Evolutionary conservation across 148 eudicot species (phyloP).

Genomic region (Chenopodium formosanum): DNA sequence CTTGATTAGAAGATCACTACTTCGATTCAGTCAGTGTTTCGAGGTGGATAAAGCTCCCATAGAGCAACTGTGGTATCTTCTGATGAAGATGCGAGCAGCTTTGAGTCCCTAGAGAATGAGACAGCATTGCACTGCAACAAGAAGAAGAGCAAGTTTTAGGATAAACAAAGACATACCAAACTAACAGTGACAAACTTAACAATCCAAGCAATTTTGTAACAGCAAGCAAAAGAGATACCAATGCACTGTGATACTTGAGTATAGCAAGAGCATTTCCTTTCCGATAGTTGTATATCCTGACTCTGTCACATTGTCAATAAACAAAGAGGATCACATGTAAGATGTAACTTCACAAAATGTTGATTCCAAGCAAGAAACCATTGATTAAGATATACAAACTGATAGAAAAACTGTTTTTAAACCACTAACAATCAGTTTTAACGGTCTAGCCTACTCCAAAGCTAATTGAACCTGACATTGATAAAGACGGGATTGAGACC

Average conservation of each 20-base stretch:
- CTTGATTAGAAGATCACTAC: not conserved
- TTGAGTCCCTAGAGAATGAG: conserved; percentile 60
- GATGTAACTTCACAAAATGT: not conserved
- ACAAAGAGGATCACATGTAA: not conserved
- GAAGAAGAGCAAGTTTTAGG: not conserved
- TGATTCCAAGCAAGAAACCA: conserved; percentile 5
- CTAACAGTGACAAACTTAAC: not conserved
- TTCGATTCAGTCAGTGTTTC: conserved; percentile 1
- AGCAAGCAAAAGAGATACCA: conserved; percentile 38
- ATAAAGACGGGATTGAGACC: not conserved
- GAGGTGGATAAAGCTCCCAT: conserved; percentile 80
- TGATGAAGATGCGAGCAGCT: conserved; percentile 67
- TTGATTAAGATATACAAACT: not conserved
- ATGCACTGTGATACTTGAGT: conserved; percentile 72
- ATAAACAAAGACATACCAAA: not conserved
- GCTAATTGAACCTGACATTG: not conserved
- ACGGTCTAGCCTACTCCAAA: not conserved
- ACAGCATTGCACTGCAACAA: conserved; percentile 74
- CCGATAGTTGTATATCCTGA: conserved; percentile 75
- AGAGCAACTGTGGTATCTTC: conserved; percentile 76
- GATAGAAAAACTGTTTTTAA: not conserved
- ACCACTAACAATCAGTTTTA: not conserved
- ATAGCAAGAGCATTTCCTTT: conserved; percentile 85
- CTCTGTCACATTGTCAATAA: conserved; percentile 38
- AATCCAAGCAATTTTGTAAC: not conserved